Evolutionary conservation across 768 basidiomycete species (phyloP), one percentile per base, ranked within the genome.

Genomic region (Pleurotus cornucopiae): DNA sequence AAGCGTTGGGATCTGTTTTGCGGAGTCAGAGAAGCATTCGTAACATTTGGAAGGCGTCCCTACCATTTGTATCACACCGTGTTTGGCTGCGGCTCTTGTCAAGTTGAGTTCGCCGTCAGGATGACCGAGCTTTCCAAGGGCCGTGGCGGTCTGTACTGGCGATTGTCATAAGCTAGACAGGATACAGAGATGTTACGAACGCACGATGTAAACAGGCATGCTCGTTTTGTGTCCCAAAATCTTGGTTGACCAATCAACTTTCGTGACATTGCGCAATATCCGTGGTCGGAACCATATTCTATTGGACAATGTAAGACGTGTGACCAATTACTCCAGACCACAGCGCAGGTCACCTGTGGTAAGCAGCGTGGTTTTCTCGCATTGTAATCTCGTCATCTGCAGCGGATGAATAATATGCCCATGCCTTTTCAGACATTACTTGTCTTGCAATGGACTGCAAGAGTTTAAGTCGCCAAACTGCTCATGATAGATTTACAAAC

Each of bases 321-420:
- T 9, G 0, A 4, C 30, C 30, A 9, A 9, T 30, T 9, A 11
- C 9, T 11, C 30, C 52, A 20, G 16, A 54, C 14, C 26, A 30
- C 34, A 44, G 37, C 26, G 38, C 41, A 1, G 11, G 16, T 57
- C 58, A 88, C 91, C 95, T 80, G 62, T 98, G 95, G 66, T 88
- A 98, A 2, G 94, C 95, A 51, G 85, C 79, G 59, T 91, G 92
- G 63, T 97, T 97, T 69, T 96, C 94, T 48, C 94, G 79, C 58
- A 81, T 75, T 26, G 93, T 94, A 45, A 94, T 91, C 70, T 97
- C 94, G 62, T 98, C 95, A 66, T 98, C 96, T 5, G 96, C 86
- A 14, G 94, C 95, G n/a, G 92, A 94, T 0, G 90, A 93, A 65
- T 98, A 95, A 68, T 95, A 95, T 4, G 94, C 95, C 95, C 95